phyloP scores from a whole-genome alignment of 768 basidiomycete genomes.

The Boletus edulis region DNA sequence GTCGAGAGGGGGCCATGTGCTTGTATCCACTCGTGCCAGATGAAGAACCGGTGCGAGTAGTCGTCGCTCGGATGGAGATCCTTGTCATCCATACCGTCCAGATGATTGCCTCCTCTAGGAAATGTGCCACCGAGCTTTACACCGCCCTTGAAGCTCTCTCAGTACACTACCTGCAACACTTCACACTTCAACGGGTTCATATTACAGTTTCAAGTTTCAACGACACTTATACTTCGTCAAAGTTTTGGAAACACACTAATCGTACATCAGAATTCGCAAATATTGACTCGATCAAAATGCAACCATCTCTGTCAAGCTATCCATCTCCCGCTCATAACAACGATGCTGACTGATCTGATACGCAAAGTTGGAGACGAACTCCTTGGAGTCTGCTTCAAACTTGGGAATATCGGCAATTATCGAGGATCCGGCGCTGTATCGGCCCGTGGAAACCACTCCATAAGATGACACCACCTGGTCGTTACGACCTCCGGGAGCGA shows the following conservation, averaged over 20 bases:
- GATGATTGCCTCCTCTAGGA: too few relatives aligned
- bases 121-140: too few relatives aligned
- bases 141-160: too few relatives aligned
- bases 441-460: conserved; percentile 62
- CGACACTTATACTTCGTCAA: too few relatives aligned
- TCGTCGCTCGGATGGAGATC: conserved; percentile 82
- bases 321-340: conserved; percentile 60
- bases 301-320: conserved; percentile 51
- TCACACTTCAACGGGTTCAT: too few relatives aligned
- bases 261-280: conserved; percentile 1
- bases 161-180: too few relatives aligned
- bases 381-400: conserved; percentile 45
- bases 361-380: conserved; percentile 57
- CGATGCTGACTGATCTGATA: conserved; percentile 65
- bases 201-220: too few relatives aligned
- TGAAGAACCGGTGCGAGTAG: conserved; percentile 80
- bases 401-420: conserved; percentile 38
- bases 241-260: conserved; percentile 6
- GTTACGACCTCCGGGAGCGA: conserved; percentile 29
- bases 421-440: conserved; percentile 41
- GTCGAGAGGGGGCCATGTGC: conserved; percentile 74
- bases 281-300: conserved; percentile 37
- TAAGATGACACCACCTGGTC: conserved; percentile 52
- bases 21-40: conserved; percentile 92
- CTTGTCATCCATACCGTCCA: conserved; percentile 41